phyloP scores from a whole-genome alignment of 129 eudicot species.

The Mikania micrantha region DNA sequence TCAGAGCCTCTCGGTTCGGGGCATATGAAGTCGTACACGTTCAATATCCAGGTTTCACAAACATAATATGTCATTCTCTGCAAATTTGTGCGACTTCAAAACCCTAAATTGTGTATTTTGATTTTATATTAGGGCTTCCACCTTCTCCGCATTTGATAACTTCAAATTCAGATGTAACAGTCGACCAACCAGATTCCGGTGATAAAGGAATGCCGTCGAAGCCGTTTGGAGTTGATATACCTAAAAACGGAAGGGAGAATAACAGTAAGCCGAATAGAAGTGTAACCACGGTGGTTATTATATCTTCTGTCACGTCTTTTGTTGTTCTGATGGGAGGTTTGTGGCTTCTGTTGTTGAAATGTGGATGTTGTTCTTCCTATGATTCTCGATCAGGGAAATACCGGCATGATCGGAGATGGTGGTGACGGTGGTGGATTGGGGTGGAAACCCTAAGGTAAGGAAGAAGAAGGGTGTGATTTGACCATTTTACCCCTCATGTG shows the following conservation, averaged over 20 bases:
- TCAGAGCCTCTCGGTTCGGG: conserved; percentile 53
- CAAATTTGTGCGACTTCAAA: neutral
- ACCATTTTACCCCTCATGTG: too few species aligned
- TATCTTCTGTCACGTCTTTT: conserved; percentile 71
- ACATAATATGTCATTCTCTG: neutral
- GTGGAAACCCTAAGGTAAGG: too few species aligned
- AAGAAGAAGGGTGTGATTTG: too few species aligned
- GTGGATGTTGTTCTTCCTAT: conserved; percentile 32
- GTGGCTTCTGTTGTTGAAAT: conserved; percentile 57
- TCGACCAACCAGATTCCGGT: conserved; percentile 44
- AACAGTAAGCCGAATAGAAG: conserved; percentile 34
- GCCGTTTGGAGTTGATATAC: conserved; percentile 78
- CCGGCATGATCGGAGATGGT: too few species aligned
- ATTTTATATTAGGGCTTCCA: conserved; percentile 60
- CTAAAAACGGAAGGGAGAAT: conserved; percentile 27
- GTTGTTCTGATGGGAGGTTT: conserved; percentile 46
- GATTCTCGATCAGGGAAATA: conserved; percentile 12
- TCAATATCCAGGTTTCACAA: conserved; percentile 70
- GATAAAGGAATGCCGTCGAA: conserved; percentile 49
- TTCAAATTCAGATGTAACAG: conserved; percentile 35
- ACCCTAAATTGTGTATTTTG: conserved; percentile 1
- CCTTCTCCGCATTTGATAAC: conserved; percentile 80
- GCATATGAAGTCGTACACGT: conserved; percentile 59
- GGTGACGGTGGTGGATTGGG: too few species aligned
- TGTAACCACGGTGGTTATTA: conserved; percentile 42